Base-by-base conservation (phyloP, 345 rosid species). In the Populus simonii region DNA sequence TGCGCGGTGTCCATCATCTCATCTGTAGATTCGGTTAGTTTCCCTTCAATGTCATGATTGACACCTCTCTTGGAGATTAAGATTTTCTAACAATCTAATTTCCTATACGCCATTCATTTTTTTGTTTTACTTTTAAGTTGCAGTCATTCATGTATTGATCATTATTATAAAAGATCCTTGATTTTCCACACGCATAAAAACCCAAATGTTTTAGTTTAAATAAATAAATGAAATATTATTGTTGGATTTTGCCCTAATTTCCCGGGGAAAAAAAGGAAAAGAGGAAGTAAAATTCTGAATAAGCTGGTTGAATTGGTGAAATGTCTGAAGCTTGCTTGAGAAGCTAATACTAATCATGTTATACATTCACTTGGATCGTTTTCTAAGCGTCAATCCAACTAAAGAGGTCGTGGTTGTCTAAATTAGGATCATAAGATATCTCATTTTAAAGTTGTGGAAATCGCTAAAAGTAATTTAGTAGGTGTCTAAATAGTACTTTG, bases 11-110 rank as follows among this genome's bases (percentile, higher is more conserved):
- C 98, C 59, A 53, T 93, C 78, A 91, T 96, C 75, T 83, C 94
- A 71, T 90, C 98, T 18, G 92, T 93, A 74, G 99, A 96, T 81
- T 92, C 99, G 88, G 98, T 96, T 78, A 81, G 94, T 89, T 55
- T 83, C 76, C 62, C 72, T 39, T 36, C 69, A 11, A 66, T 36
- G 59, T 38, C 45, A n/a, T 63, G 35, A 51, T 53, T 66, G 51
- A 62, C 22, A 33, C 66, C 69, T 74, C 23, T 74, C 17, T 31
- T 70, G 47, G 53, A 49, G 72, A 53, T 71, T 45, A 71, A 9
- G 11, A 43, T 33, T 27, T 75, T 8, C 22, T 75, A 31, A 35
- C n/a, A 55, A 38, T 59, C 33, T 17, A 47, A 17, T 65, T 38
- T 16, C 55, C 55, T 31, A 22, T 47, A 55, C 31, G 45, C 20